Conservation (phyloP, 1,284 basidiomycete genomes). For the Apiotrichum sp. region DNA sequence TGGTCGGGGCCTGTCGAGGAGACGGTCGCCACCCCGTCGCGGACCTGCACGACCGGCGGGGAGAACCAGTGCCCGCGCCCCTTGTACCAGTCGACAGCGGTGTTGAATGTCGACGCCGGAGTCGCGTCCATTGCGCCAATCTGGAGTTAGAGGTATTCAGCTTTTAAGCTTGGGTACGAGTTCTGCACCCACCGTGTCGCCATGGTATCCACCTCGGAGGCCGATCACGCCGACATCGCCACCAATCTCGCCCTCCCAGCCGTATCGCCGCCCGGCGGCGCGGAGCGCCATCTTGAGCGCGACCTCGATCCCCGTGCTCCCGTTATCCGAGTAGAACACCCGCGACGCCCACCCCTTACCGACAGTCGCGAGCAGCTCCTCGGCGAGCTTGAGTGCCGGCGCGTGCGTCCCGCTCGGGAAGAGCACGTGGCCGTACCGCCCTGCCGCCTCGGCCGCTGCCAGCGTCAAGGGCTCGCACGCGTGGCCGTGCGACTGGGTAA, state of each 20-base stretch:
- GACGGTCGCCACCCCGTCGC: slow-evolving; percentile 58
- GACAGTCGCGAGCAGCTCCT: slow-evolving; percentile 38
- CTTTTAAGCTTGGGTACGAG: background rate
- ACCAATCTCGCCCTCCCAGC: slow-evolving; percentile 40
- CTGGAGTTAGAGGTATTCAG: slow-evolving; percentile 5
- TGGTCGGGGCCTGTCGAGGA: slow-evolving; percentile 50
- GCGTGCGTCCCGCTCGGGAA: slow-evolving; percentile 83
- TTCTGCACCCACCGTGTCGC: slow-evolving; percentile 61
- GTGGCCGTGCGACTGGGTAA: slow-evolving; percentile 92
- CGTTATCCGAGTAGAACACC: slow-evolving; percentile 91
- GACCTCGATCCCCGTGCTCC: slow-evolving; percentile 92
- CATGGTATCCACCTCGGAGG: slow-evolving; percentile 90
- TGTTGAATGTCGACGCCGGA: slow-evolving; percentile 76
- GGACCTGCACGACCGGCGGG: slow-evolving; percentile 68
- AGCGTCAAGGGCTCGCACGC: slow-evolving; percentile 68
- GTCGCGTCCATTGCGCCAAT: slow-evolving; percentile 97
- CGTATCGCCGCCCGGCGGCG: slow-evolving; percentile 57
- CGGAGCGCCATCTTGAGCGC: slow-evolving; percentile 93
- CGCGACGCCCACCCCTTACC: slow-evolving; percentile 82
- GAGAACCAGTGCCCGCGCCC: slow-evolving; percentile 92
- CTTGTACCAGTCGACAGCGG: slow-evolving; percentile 85
- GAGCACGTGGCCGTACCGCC: slow-evolving; percentile 94
- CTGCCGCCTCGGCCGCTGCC: slow-evolving; percentile 82
- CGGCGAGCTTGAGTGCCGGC: slow-evolving; percentile 61
- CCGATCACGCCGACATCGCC: slow-evolving; percentile 71